Conservation (phyloP, 306 rosid species). For the Castanopsis chinensis region DNA sequence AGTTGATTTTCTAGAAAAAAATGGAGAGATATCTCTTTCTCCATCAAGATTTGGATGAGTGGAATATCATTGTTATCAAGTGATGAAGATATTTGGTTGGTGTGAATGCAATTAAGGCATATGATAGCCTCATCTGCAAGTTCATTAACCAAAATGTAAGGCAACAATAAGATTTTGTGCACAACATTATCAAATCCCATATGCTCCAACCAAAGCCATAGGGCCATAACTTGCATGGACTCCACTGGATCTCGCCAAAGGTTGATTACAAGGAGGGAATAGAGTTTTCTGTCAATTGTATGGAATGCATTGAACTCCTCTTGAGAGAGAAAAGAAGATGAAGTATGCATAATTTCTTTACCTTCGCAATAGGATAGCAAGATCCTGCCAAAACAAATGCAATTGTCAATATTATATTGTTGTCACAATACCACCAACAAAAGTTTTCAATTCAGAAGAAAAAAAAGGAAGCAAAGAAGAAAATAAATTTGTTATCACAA, state of each 20-base stretch:
- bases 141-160: constrained; percentile 44
- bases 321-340: constrained; percentile 19
- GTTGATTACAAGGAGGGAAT: constrained; percentile 34
- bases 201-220: constrained; percentile 83
- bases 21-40: constrained; percentile 34
- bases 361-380: background rate
- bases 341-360: constrained; percentile 13
- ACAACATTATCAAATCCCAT: constrained; percentile 43
- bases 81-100: background rate
- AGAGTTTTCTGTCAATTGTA: constrained; percentile 57
- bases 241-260: constrained; percentile 57
- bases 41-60: constrained; percentile 43
- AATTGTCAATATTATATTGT: background rate
- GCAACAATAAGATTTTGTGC: constrained; percentile 33
- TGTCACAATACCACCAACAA: background rate
- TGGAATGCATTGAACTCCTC: constrained; percentile 55
- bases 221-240: constrained; percentile 50
- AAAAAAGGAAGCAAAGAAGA: background rate
- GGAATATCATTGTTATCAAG: constrained; percentile 32
- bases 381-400: background rate
- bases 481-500: background rate
- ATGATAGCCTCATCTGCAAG: constrained; percentile 57
- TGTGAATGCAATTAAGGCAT: constrained; percentile 41
- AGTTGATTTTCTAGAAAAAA: constrained; percentile 25
- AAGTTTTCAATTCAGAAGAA: background rate